Evolutionary conservation across 306 rosid genomes (phyloP).

Genomic region (Cicer yamashitae): DNA sequence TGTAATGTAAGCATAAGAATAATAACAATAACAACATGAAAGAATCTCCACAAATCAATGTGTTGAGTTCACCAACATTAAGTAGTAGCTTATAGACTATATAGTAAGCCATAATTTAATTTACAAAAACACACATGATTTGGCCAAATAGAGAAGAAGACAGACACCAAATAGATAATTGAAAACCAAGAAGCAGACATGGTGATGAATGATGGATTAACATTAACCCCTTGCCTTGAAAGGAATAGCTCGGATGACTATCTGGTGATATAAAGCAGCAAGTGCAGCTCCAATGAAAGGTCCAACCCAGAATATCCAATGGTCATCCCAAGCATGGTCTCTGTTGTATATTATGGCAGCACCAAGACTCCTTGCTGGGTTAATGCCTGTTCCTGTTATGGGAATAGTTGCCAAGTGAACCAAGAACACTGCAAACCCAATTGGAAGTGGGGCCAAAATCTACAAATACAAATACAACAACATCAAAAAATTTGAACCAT

Average conservation of each 20-base stretch:
- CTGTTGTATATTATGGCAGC: slow-evolving; percentile 87
- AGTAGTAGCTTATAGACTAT: not conserved
- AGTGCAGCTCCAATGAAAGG: slow-evolving; percentile 92
- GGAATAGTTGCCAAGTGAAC: slow-evolving; percentile 98
- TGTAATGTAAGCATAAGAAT: not conserved
- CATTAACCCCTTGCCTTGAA: slow-evolving; percentile 69
- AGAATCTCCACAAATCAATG: slow-evolving; percentile 47
- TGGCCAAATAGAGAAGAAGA: not conserved
- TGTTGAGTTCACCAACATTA: slow-evolving; percentile 40
- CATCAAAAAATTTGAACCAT: not conserved
- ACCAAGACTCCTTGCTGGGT: slow-evolving; percentile 96
- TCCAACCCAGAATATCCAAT: slow-evolving; percentile 97
- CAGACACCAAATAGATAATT: slow-evolving; percentile 5
- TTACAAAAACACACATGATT: slow-evolving; percentile 45
- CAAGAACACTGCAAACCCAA: slow-evolving; percentile 93
- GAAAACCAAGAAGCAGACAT: not conserved
- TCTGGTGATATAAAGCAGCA: slow-evolving; percentile 88
- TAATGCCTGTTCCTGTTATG: slow-evolving; percentile 89
- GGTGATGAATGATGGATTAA: not conserved
- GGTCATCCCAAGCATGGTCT: slow-evolving; percentile 81
- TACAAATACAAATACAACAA: slow-evolving; percentile 35
- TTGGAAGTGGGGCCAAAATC: slow-evolving; percentile 96
- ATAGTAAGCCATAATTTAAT: slow-evolving; percentile 43
- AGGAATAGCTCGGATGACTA: slow-evolving; percentile 93
- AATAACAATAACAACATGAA: slow-evolving; percentile 13